Percentiles rank a stretch among this genome's conserved stretches.
phyloP scores from a whole-genome alignment of 345 rosid genomes.

The Salix caprea region DNA sequence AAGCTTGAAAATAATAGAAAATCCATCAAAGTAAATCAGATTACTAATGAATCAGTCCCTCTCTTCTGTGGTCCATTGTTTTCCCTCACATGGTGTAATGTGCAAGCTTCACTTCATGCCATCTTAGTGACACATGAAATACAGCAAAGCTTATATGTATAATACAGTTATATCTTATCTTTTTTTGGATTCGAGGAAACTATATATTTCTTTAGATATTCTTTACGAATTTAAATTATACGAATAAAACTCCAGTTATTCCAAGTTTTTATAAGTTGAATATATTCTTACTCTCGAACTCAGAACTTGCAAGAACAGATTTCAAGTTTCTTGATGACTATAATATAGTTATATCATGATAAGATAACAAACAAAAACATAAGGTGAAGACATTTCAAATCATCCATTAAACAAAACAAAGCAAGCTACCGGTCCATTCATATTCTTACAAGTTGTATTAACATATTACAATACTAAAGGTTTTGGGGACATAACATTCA shows the following conservation, averaged over 20 bases:
- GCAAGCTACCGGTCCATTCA: not conserved
- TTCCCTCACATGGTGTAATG: constrained; percentile 34
- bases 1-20: not conserved
- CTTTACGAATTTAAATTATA: too few species aligned
- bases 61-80: constrained; percentile 8
- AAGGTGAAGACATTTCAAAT: not conserved
- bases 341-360: not conserved
- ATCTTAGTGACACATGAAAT: constrained; percentile 33
- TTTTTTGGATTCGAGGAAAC: too few species aligned
- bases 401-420: constrained; percentile 2
- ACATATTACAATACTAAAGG: constrained; percentile 3
- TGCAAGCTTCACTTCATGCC: constrained; percentile 35
- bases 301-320: too few species aligned
- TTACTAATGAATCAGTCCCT: not conserved
- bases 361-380: not conserved
- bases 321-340: too few species aligned
- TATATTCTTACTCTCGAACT: too few species aligned
- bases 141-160: constrained; percentile 15
- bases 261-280: too few species aligned
- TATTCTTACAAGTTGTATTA: not conserved
- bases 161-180: not conserved
- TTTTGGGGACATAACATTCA: not conserved
- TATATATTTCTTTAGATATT: too few species aligned
- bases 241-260: rapidly evolving
- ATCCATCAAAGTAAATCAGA: not conserved